phyloP scores from a whole-genome alignment of 2,329 filamentous ascomycete genomes.

The Epichloe sibirici region DNA sequence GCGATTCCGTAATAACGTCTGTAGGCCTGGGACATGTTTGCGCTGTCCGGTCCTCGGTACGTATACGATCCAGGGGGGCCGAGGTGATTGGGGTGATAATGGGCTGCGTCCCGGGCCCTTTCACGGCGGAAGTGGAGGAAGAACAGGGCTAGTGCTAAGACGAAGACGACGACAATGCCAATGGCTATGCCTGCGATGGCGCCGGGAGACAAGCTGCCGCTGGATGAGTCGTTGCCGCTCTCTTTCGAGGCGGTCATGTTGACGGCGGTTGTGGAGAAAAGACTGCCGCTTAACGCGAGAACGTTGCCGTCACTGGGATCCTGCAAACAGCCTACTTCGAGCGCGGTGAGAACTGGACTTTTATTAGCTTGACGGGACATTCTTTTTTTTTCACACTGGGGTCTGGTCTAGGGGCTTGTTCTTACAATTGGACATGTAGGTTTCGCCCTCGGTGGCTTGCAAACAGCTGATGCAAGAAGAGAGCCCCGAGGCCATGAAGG shows the following conservation, averaged over 20 bases:
- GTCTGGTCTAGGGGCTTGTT: too few species aligned
- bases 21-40: slow-evolving; percentile 15
- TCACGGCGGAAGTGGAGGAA: slow-evolving; percentile 35
- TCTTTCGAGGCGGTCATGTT: slow-evolving; percentile 4
- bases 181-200: slow-evolving; percentile 43
- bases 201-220: slow-evolving; percentile 28
- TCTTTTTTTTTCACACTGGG: too few species aligned
- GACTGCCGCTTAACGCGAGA: background rate
- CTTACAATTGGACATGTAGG: background rate
- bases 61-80: slow-evolving; percentile 6
- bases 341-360: background rate
- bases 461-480: background rate
- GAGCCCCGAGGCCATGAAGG: background rate
- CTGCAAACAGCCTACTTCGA: background rate
- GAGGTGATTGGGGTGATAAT: too few species aligned
- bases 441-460: background rate
- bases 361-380: background rate
- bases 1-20: slow-evolving; percentile 11
- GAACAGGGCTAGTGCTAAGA: slow-evolving; percentile 32
- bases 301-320: background rate
- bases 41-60: too few species aligned
- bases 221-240: slow-evolving; percentile 13
- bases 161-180: slow-evolving; percentile 30
- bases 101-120: slow-evolving; percentile 20
- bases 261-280: background rate